phyloP scores from a whole-genome alignment of 2,329 filamentous ascomycete species.

The Eutypella sp. region DNA sequence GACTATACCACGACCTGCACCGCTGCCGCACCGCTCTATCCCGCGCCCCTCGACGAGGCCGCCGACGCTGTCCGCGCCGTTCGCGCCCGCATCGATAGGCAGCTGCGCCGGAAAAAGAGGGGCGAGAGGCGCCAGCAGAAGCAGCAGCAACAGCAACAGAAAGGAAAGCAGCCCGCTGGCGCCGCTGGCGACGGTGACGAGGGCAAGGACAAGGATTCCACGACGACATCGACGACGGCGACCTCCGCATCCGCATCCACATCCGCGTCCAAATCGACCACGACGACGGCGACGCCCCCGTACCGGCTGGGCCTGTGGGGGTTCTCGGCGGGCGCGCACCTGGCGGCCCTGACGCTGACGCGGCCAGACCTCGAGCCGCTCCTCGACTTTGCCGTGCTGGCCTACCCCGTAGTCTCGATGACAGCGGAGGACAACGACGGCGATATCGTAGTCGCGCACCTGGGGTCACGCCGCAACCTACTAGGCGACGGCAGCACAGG shows the following conservation, averaged over 20 bases:
- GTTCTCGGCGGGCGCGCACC: slow-evolving; percentile 19
- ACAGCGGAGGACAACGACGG: slow-evolving; percentile 2
- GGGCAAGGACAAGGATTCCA: not conserved
- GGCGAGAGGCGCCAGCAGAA: no score
- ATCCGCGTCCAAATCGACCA: no score
- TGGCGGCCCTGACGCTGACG: slow-evolving; percentile 17
- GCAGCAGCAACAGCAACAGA: not conserved
- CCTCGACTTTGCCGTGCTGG: slow-evolving; percentile 20
- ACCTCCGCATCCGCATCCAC: no score
- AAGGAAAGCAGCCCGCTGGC: not conserved
- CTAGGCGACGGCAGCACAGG: slow-evolving; percentile 11
- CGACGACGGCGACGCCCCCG: not conserved
- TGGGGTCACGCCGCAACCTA: slow-evolving; percentile 14
- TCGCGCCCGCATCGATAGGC: slow-evolving; percentile 1
- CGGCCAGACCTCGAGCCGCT: not conserved
- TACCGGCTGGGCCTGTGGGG: slow-evolving; percentile 18
- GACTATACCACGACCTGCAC: slow-evolving; percentile 13
- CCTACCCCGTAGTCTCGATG: slow-evolving; percentile 22
- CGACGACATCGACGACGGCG: not conserved
- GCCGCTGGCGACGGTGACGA: not conserved
- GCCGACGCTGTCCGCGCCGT: slow-evolving; percentile 13
- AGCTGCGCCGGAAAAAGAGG: no score
- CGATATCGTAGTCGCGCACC: slow-evolving; percentile 7
- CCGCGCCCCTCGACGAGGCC: slow-evolving; percentile 14
- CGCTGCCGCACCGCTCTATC: slow-evolving; percentile 11